phyloP scores from a whole-genome alignment of 352 stramenopile genomes.

The Thalassiosira ordinaria region DNA sequence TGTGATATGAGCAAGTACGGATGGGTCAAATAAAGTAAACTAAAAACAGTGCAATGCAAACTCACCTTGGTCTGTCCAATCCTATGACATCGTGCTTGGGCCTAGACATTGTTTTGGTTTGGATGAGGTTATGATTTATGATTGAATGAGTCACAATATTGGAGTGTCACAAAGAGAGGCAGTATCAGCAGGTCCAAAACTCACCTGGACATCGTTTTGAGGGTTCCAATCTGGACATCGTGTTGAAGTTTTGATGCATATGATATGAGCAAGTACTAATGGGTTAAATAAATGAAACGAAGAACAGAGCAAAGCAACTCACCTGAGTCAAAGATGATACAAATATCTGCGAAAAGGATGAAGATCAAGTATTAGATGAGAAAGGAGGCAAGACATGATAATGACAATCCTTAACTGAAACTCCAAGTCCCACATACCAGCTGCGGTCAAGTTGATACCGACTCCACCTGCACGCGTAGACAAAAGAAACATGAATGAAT shows the following conservation, averaged over 20 bases:
- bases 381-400: background rate
- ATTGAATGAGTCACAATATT: too few species aligned
- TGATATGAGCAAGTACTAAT: background rate
- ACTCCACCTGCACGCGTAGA: slow-evolving; percentile 94
- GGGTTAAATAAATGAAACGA: slow-evolving; percentile 75
- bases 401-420: too few species aligned
- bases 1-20: background rate
- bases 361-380: slow-evolving; percentile 7
- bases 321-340: slow-evolving; percentile 78
- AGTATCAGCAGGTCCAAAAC: too few species aligned
- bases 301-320: slow-evolving; percentile 85
- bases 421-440: slow-evolving; percentile 61
- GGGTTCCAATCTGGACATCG: slow-evolving; percentile 94
- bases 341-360: slow-evolving; percentile 44
- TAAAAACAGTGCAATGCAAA: background rate
- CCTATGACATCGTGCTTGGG: slow-evolving; percentile 95
- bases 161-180: too few species aligned
- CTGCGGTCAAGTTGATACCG: slow-evolving; percentile 94
- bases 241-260: background rate
- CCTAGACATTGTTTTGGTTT: too few species aligned
- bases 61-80: slow-evolving; percentile 97
- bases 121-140: too few species aligned
- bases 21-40: background rate
- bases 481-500: slow-evolving; percentile 97
- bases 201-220: slow-evolving; percentile 98